These are phyloP conservation scores for Phytophthora constricta DNA, from an alignment of 352 stramenopile species.

Conservation along the genomic window DNA sequence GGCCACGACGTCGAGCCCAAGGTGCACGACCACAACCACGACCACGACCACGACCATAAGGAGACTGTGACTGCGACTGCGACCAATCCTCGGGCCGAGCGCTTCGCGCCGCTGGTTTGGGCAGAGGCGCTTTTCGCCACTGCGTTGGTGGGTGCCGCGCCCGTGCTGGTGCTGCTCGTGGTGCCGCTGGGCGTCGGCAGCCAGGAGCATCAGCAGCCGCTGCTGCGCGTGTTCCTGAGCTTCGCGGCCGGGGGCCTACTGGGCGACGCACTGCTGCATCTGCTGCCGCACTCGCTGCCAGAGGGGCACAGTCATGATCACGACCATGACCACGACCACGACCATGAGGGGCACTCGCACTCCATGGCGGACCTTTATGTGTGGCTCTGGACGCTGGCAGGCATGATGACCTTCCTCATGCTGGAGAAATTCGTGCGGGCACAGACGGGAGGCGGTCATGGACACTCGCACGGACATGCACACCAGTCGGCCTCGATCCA, in stretches of 20 bases:
- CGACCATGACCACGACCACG: slow-evolving; percentile 53
- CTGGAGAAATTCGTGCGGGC: slow-evolving; percentile 85
- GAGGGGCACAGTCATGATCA: slow-evolving; percentile 39
- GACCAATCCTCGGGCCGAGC: slow-evolving; percentile 12
- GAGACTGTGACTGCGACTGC: slow-evolving; percentile 28
- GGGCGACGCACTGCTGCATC: slow-evolving; percentile 91
- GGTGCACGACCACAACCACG: slow-evolving; percentile 29
- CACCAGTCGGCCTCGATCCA: slow-evolving; percentile 37
- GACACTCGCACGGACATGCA: slow-evolving; percentile 43
- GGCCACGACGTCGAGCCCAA: slow-evolving; percentile 6
- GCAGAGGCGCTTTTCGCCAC: slow-evolving; percentile 73
- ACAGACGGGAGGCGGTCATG: slow-evolving; percentile 52
- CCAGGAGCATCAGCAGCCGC: slow-evolving; percentile 65
- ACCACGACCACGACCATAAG: slow-evolving; percentile 37
- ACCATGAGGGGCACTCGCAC: slow-evolving; percentile 58
- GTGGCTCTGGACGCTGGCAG: slow-evolving; percentile 80
- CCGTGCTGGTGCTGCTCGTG: slow-evolving; percentile 73
- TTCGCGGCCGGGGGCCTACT: slow-evolving; percentile 90
- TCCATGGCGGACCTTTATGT: slow-evolving; percentile 67
- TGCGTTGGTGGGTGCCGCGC: slow-evolving; percentile 71
- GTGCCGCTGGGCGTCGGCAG: slow-evolving; percentile 68
- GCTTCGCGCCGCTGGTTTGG: slow-evolving; percentile 65
- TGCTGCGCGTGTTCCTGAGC: slow-evolving; percentile 86
- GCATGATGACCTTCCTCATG: slow-evolving; percentile 80
- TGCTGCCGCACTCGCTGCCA: slow-evolving; percentile 89